Conservation (phyloP, 768 basidiomycete species). For the Naematelia encephala region DNA sequence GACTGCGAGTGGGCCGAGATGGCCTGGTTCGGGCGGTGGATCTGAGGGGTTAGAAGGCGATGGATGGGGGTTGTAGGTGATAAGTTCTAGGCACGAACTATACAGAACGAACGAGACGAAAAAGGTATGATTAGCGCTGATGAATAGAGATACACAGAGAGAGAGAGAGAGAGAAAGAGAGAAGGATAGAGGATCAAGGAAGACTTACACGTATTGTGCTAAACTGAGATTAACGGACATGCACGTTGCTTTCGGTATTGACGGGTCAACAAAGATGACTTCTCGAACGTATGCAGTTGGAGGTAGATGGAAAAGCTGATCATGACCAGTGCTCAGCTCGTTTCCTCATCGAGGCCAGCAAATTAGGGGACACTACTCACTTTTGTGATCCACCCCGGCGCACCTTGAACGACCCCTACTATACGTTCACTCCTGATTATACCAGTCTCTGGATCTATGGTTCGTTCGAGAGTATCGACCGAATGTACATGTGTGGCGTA, state of each 20-base stretch:
- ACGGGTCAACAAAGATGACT: constrained; percentile 86
- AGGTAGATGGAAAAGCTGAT: constrained; percentile 34
- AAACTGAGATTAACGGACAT: constrained; percentile 90
- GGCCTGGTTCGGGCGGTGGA: constrained; percentile 3
- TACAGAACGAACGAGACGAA: not conserved
- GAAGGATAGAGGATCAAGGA: not conserved
- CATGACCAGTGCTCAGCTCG: not conserved
- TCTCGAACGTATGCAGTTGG: constrained; percentile 86
- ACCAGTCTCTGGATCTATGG: constrained; percentile 75
- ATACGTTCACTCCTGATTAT: constrained; percentile 83
- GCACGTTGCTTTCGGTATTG: constrained; percentile 72
- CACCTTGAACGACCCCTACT: constrained; percentile 88
- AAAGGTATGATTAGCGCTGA: not conserved
- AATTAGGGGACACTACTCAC: constrained; percentile 52
- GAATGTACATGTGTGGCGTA: constrained; percentile 45
- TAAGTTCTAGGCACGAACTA: constrained; percentile 65
- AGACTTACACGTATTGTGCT: constrained; percentile 82
- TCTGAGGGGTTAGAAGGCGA: constrained; percentile 1
- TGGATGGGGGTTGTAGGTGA: constrained; percentile 73
- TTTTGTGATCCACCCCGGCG: constrained; percentile 89
- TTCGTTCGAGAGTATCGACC: constrained; percentile 66
- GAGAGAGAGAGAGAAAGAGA: not conserved
- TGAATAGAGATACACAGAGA: not conserved
- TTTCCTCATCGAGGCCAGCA: not conserved
- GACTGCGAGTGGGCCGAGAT: not conserved